Conservation (phyloP, 352 stramenopile genomes). For the Globisporangium cederbergense region DNA sequence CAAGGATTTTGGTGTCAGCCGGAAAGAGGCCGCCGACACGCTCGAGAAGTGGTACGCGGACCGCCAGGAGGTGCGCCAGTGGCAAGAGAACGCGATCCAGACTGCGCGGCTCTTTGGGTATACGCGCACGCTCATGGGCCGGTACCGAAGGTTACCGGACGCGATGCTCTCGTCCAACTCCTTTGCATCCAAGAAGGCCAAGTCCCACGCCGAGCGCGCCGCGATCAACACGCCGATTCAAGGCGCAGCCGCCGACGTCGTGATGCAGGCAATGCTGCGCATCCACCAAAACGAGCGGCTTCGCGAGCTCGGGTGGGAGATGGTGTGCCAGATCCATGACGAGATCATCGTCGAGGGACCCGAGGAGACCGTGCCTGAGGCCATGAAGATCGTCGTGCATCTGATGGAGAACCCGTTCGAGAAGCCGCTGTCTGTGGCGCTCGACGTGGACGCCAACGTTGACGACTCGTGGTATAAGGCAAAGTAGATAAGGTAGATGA, state of each 20-base stretch:
- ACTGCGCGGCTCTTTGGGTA: conserved; percentile 81
- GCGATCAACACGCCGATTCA: conserved; percentile 99
- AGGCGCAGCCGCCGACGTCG: conserved; percentile 97
- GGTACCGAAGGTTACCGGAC: conserved; percentile 95
- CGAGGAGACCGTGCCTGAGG: conserved; percentile 94
- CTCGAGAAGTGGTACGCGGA: conserved; percentile 97
- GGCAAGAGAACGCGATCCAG: conserved; percentile 93
- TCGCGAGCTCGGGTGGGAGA: conserved; percentile 94
- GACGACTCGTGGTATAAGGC: conserved; percentile 99
- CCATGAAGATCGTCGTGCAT: conserved; percentile 78
- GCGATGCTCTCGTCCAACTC: conserved; percentile 73
- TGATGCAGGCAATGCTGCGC: conserved; percentile 99
- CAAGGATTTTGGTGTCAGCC: conserved; percentile 84
- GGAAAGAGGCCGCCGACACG: conserved; percentile 76
- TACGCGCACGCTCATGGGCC: conserved; percentile 96
- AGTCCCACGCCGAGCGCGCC: conserved; percentile 89
- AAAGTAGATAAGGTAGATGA: conserved; percentile 74
- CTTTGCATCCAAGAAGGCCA: conserved; percentile 64
- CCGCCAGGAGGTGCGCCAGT: conserved; percentile 87
- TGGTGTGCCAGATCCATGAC: conserved; percentile 99
- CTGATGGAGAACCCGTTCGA: conserved; percentile 99
- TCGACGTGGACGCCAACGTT: conserved; percentile 93
- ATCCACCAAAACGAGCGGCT: conserved; percentile 93
- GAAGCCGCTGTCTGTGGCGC: conserved; percentile 78
- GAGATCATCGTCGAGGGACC: conserved; percentile 99